Base-by-base conservation (phyloP, 495 filamentous ascomycete genomes). In the Penicillium turbatum region DNA sequence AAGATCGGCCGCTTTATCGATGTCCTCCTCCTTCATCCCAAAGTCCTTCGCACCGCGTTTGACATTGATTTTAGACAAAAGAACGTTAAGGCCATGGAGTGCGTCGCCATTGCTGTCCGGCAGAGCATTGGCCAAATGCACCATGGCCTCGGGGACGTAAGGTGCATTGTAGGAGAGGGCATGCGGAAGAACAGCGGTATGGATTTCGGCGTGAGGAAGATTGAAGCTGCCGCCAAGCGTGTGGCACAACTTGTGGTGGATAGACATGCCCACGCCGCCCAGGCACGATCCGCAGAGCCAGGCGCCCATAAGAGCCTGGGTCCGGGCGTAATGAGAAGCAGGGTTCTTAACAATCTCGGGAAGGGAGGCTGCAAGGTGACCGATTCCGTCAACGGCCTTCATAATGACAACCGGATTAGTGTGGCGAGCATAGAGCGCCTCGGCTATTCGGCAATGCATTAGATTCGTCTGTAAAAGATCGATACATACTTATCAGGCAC, bases 191-290 rank as follows among this genome's bases (percentile, higher is more conserved):
- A 87, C 79, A 27, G 85, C 83, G 0, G 82, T 86, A 64, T 88
- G 85, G 0, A 83, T 86, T 60, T 87, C 83, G 3, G 85, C 81
- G 48, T 88, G 85, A 1, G 85, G 84, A 7, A 88, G 78, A 51
- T 82, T 83, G 69, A 88, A 86, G 60, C 78, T 81, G 2, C 85
- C 85, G 13, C 85, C 84, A 11, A 86, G 73, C 0, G 81, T 82
- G 64, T 88, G 85, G 69, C 82, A 86, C 11, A 88, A 78, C 61
- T 88, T 88, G 64, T 87, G 84, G 62, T 88, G 85, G 15, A 88
- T 76, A 13, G 82, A 77, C 84, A 88, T 86, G 31, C 82, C 83
- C 8, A 86, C 83, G 59, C 75, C 79, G 15, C 84, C 83, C 0
- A 86, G 72, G 53, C 83, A 86, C 16, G 72, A 75, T 19, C 81